phyloP scores from a whole-genome alignment of 108 stramenopile species.

The Pseudonitzschia pungens region DNA sequence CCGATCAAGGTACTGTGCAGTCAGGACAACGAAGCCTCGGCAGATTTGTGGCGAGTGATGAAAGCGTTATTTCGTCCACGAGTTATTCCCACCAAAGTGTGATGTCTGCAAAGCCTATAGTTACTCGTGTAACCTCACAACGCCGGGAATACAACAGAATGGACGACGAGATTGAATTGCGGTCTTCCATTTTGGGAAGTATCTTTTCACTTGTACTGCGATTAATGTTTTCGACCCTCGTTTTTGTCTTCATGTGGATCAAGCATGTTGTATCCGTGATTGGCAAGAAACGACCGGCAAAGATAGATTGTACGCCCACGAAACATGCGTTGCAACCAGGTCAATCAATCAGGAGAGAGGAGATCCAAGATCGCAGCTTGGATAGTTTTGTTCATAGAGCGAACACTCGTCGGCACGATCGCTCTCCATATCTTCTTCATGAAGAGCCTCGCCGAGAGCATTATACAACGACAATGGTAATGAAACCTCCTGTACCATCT shows the following conservation, averaged over 20 bases:
- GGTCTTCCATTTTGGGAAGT: conserved; percentile 8
- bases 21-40: conserved; percentile 18
- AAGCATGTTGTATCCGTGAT: background rate
- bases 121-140: background rate
- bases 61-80: conserved; percentile 1
- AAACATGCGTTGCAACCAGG: conserved; percentile 11
- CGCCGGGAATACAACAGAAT: background rate
- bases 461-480: conserved; percentile 12
- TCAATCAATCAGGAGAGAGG: conserved; percentile 12
- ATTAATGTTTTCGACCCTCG: conserved; percentile 1
- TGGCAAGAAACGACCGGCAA: conserved; percentile 1
- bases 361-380: conserved; percentile 16
- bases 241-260: conserved; percentile 13
- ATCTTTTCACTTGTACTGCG: background rate
- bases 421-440: conserved; percentile 6
- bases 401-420: background rate
- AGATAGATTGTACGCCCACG: conserved; percentile 4
- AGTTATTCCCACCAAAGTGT: conserved; percentile 10
- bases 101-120: background rate
- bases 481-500: conserved; percentile 1
- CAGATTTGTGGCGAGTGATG: conserved; percentile 3
- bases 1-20: conserved; percentile 8
- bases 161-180: background rate
- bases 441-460: background rate
- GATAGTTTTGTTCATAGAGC: conserved; percentile 6